Conservation (phyloP, 768 basidiomycete genomes). For the Psilocybe cubensis region DNA sequence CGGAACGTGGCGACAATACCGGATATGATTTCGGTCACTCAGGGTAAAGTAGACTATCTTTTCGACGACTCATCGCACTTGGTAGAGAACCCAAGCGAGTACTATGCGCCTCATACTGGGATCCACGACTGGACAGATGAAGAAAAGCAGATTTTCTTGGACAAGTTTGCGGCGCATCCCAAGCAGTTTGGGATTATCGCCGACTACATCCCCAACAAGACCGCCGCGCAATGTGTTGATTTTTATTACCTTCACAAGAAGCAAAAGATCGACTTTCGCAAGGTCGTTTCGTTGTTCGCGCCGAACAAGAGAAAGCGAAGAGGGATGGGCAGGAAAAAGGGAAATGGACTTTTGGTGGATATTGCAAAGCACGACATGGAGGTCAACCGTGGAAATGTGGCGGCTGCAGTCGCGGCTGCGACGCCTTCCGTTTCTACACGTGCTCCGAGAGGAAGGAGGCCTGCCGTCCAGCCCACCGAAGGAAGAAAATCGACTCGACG, state of each 20-base stretch:
- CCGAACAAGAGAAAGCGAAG: constrained; percentile 68
- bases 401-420: constrained; percentile 2
- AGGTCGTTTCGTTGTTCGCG: constrained; percentile 67
- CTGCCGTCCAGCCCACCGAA: constrained; percentile 30
- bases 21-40: constrained; percentile 82
- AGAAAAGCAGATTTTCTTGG: constrained; percentile 78
- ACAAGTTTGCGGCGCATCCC: constrained; percentile 82
- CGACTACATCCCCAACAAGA: constrained; percentile 79
- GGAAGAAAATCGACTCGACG: constrained; percentile 38
- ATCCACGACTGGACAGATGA: constrained; percentile 87
- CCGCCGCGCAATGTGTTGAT: constrained; percentile 84
- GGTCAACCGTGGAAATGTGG: constrained; percentile 34
- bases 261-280: constrained; percentile 81
- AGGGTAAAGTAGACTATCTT: constrained; percentile 59
- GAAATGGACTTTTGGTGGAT: constrained; percentile 80
- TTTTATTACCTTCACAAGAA: constrained; percentile 98
- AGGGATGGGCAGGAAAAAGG: constrained; percentile 73
- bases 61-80: constrained; percentile 88
- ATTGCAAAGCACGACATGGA: constrained; percentile 78
- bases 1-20: constrained; percentile 87
- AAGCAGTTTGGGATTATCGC: constrained; percentile 98
- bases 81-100: constrained; percentile 75
- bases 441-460: constrained; percentile 46
- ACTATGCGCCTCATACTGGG: constrained; percentile 74
- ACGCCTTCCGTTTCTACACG: constrained; percentile 40